A percentile compares a stretch with the other conserved stretches of the same genome.
phyloP scores from a whole-genome alignment of 1,284 basidiomycete species.

The Moesziomyces sp. region DNA sequence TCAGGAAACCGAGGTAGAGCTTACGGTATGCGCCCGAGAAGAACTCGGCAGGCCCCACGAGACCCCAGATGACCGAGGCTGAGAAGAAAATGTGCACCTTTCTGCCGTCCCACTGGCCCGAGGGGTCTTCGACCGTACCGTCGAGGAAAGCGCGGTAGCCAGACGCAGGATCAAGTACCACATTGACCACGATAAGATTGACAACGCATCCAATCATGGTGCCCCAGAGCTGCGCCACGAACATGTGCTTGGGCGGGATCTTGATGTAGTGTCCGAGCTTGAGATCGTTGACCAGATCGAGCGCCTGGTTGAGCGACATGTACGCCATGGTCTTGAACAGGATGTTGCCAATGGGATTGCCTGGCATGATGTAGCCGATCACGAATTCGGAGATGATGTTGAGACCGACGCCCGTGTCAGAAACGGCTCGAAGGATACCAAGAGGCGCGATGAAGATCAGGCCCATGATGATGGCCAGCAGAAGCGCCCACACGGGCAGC shows the following conservation, averaged over 20 bases:
- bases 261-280: conserved; percentile 69
- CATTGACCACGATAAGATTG: conserved; percentile 68
- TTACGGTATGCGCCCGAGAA: conserved; percentile 70
- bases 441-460: conserved; percentile 68
- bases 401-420: conserved; percentile 70
- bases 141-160: conserved; percentile 67
- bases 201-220: conserved; percentile 70
- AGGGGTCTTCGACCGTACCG: conserved; percentile 69
- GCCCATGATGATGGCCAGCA: conserved; percentile 70
- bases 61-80: conserved; percentile 71
- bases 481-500: conserved; percentile 70
- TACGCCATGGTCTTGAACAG: conserved; percentile 69
- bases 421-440: conserved; percentile 71
- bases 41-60: conserved; percentile 70
- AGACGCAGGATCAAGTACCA: conserved; percentile 65
- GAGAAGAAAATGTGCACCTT: conserved; percentile 67
- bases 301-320: conserved; percentile 68
- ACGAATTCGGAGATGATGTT: conserved; percentile 71
- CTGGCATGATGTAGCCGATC: conserved; percentile 70
- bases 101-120: conserved; percentile 68
- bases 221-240: conserved; percentile 70
- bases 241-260: conserved; percentile 70
- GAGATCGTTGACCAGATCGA: conserved; percentile 69
- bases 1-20: conserved; percentile 68
- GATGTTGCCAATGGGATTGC: conserved; percentile 70